Evolutionary conservation across 2,329 filamentous ascomycete genomes (phyloP), one percentile per base, ranked within the genome.

Genomic region (Pseudogymnoascus pannorum): DNA sequence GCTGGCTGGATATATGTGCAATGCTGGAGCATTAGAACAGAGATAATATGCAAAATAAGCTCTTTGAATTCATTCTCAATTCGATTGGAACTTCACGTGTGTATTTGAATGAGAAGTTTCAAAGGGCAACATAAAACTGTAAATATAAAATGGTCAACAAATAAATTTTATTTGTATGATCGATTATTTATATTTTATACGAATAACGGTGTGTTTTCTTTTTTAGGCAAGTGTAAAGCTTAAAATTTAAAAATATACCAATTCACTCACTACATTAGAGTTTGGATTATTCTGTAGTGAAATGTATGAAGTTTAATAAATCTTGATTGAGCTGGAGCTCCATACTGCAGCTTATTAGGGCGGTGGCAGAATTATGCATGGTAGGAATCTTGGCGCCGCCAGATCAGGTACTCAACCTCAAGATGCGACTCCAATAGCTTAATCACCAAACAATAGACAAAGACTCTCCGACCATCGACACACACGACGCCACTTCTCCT

Each of bases 391-490:
- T 54, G 48, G 48, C 48, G 16, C n/a, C 26, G 26, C 48, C 48
- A 54, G 48, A 54, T 54, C 48, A 54, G 48, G 48, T 20, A 54
- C 48, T 54, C 48, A 54, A 31, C 48, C 48, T 54, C 48, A 54
- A 54, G 26, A 54, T 54, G 48, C 48, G 48, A 54, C 48, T 31
- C 24, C 6, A 48, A 14, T n/a, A 54, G 26, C 48, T 31, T 18
- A 54, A 54, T 54, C 48, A 54, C 48, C 48, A 33, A 31, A 54
- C 16, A 31, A 33, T 54, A 31, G 48, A 54, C 33, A 54, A 54
- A 16, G 26, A 54, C 48, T 33, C 26, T 54, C 16, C 48, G 20
- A 33, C 24, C n/a, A 20, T 54, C 48, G 48, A 14, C 48, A 54
- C 48, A 20, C 26, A 54, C 48, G 16, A 54, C 48, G n/a, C 48